Percentiles rank a stretch among this genome's conserved stretches.
These are phyloP conservation scores for Lentinula edodes DNA, from an alignment of 768 basidiomycete genomes.

Conservation along the genomic window DNA sequence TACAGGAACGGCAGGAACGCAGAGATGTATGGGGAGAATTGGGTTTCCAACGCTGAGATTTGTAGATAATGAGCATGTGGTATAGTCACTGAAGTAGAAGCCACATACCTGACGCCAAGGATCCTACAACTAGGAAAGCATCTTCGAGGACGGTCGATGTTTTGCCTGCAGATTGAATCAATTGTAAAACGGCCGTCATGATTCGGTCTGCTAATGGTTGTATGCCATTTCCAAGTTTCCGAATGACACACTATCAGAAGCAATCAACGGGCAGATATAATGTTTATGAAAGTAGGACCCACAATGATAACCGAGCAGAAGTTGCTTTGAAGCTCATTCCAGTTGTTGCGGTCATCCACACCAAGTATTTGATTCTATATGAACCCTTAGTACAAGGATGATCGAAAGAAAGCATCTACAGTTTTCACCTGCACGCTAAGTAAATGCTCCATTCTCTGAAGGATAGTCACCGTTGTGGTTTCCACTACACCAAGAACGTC, in stretches of 20 bases:
- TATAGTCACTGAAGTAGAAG: not conserved
- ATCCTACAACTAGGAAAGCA: constrained; percentile 90
- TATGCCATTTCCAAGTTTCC: constrained; percentile 78
- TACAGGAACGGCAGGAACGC: constrained; percentile 85
- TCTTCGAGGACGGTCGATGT: constrained; percentile 95
- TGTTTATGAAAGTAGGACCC: constrained; percentile 21
- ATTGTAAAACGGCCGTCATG: constrained; percentile 84
- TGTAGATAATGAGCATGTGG: constrained; percentile 6
- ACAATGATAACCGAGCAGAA: constrained; percentile 88
- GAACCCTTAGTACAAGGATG: not conserved
- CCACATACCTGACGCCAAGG: constrained; percentile 64
- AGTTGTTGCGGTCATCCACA: constrained; percentile 94
- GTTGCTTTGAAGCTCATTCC: constrained; percentile 97
- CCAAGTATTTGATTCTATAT: constrained; percentile 87
- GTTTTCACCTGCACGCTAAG: constrained; percentile 65
- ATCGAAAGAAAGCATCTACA: constrained; percentile 14
- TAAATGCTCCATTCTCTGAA: constrained; percentile 89
- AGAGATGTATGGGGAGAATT: constrained; percentile 77
- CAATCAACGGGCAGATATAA: not conserved
- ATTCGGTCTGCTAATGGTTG: constrained; percentile 88
- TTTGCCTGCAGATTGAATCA: constrained; percentile 85
- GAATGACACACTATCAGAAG: constrained; percentile 64
- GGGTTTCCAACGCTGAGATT: constrained; percentile 59
- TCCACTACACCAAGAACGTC: constrained; percentile 81
- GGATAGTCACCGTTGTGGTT: constrained; percentile 72